Percentiles rank a stretch among this genome's conserved stretches.
These are phyloP conservation scores for Clitoria ternatea DNA, from an alignment of 306 rosid species.

Conservation along the genomic window DNA sequence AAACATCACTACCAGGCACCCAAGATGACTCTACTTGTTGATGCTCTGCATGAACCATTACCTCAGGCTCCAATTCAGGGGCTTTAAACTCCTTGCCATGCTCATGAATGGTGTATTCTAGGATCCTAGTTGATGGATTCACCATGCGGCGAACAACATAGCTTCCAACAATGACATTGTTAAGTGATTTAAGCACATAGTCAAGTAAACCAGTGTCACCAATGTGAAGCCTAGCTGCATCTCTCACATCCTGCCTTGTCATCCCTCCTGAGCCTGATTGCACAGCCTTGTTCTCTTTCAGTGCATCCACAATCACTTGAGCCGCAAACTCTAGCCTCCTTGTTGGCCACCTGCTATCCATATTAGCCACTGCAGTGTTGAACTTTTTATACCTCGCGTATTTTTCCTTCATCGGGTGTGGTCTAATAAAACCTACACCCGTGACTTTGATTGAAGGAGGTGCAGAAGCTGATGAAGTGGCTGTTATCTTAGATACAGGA, in stretches of 20 bases:
- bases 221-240: constrained; percentile 79
- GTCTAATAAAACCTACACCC: too few species aligned
- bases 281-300: constrained; percentile 60
- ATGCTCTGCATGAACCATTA: constrained; percentile 3
- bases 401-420: constrained; percentile 48
- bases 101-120: constrained; percentile 75
- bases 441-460: too few species aligned
- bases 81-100: constrained; percentile 29
- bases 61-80: constrained; percentile 32
- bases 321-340: constrained; percentile 79
- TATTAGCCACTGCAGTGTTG: constrained; percentile 46
- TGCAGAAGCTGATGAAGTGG: constrained; percentile 5
- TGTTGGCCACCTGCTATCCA: constrained; percentile 95
- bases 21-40: constrained; percentile 25
- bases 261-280: constrained; percentile 54
- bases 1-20: constrained; percentile 58
- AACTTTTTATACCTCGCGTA: constrained; percentile 56
- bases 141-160: constrained; percentile 68
- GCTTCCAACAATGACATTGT: constrained; percentile 68
- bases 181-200: constrained; percentile 76
- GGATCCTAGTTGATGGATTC: constrained; percentile 61
- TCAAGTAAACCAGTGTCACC: constrained; percentile 94
- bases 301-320: constrained; percentile 73
- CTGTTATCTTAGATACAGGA: constrained; percentile 31
- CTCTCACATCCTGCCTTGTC: constrained; percentile 87